Conservation (phyloP, 768 basidiomycete genomes). For the Tylopilus subfusipes region DNA sequence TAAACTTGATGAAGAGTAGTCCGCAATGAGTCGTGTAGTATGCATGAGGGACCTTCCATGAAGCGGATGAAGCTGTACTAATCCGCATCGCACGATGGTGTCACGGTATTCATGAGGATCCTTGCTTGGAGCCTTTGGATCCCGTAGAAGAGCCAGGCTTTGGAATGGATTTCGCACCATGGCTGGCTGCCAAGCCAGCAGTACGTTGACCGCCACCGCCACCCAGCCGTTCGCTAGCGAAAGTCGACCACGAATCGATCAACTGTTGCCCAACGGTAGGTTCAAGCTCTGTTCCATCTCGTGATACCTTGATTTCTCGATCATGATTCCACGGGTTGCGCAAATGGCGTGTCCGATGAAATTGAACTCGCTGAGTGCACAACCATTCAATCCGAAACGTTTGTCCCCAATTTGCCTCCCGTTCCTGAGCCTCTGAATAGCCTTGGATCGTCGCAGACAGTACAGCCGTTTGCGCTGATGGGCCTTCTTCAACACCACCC, state of each 20-base stretch:
- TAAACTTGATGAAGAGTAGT: neutral
- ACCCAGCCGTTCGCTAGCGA: slow-evolving; percentile 21
- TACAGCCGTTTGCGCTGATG: neutral
- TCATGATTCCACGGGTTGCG: slow-evolving; percentile 94
- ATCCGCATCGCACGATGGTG: too few relatives aligned
- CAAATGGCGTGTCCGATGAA: slow-evolving; percentile 71
- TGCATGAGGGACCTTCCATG: too few relatives aligned
- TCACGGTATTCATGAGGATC: neutral
- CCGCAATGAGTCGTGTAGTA: too few relatives aligned
- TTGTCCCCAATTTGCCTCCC: slow-evolving; percentile 59
- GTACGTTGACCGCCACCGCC: neutral
- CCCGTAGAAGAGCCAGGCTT: neutral
- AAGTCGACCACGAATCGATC: slow-evolving; percentile 63
- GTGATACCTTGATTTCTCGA: slow-evolving; percentile 73
- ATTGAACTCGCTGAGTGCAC: slow-evolving; percentile 65
- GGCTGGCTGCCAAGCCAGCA: neutral
- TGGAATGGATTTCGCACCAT: slow-evolving; percentile 4
- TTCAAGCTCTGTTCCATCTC: slow-evolving; percentile 92
- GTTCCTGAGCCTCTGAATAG: slow-evolving; percentile 3
- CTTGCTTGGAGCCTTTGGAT: neutral
- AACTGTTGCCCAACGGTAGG: slow-evolving; percentile 66
- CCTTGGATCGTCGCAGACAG: neutral
- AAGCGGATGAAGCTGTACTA: too few relatives aligned
- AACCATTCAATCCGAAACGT: slow-evolving; percentile 86
- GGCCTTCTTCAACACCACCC: slow-evolving; percentile 17